Evolutionary conservation across 495 filamentous ascomycete species (phyloP), one percentile per base, ranked within the genome.

Genomic region (Podospora bellae-mahoneyi): DNA sequence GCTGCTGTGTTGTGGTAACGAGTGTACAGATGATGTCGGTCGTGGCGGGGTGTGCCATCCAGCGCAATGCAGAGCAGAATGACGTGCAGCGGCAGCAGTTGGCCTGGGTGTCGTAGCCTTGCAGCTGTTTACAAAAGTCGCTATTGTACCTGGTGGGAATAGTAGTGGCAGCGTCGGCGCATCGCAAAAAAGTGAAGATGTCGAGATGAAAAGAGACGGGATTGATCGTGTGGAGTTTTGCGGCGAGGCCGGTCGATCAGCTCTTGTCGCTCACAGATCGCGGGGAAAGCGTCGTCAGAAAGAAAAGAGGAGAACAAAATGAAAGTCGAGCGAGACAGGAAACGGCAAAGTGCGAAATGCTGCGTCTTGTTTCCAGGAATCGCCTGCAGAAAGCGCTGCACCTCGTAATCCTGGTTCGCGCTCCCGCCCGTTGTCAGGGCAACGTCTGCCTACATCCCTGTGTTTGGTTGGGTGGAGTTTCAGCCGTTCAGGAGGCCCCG

Each of bases 61-160:
- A 75, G 58, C 60, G 65, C 64, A 68, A 74, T 77, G 75, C 73
- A 74, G 75, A 76, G 75, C 75, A 73, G 75, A 68, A 74, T 77
- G 75, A 74, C 75, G 75, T 77, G 75, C 75, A 73, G 75, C 63
- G 66, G 27, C 60, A 69, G 19, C 30, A 23, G 23, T 23, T 23
- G 39, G 39, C 39, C 39, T 9, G 13, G 39, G 39, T 48, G 39
- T 48, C 39, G 39, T 48, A 13, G 39, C 71, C 69, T 70, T 70
- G 70, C 68, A 74, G 66, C 71, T 73, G 66, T 64, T 68, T 54
- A 66, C 28, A 63, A 23, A 23, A 65, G 30, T 20, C 4, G 62
- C 65, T 62, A 39, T 53, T 55, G 10, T 64, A 34, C 62, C 55
- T 32, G 20, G 54, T n/a, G 23, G 13, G 27, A 16, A 5, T 28